phyloP scores from a whole-genome alignment of 768 basidiomycete species.

The Podaxis rugospora region DNA sequence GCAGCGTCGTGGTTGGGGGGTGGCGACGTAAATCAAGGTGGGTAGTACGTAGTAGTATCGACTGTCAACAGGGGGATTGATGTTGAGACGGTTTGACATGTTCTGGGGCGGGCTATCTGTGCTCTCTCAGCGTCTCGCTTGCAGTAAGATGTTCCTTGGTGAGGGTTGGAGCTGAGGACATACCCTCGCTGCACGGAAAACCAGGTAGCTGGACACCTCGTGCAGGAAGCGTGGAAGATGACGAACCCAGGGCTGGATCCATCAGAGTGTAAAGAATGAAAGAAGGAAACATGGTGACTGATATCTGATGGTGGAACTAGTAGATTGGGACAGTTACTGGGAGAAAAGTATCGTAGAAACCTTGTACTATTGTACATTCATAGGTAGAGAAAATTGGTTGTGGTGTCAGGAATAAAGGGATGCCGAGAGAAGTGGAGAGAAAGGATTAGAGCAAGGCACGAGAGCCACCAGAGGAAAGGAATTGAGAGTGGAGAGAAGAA shows the following conservation, averaged over 20 bases:
- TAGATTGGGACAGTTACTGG: neutral
- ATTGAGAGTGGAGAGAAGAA: neutral
- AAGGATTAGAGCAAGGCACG: neutral
- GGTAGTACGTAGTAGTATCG: neutral
- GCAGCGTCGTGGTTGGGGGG: neutral
- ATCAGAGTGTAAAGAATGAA: neutral
- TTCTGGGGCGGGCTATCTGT: neutral
- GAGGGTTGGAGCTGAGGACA: neutral
- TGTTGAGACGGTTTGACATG: neutral
- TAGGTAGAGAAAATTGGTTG: neutral
- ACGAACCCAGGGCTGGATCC: neutral
- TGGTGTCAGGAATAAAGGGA: neutral
- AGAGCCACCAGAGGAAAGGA: neutral
- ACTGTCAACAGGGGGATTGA: neutral
- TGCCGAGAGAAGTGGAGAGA: neutral
- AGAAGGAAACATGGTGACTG: neutral
- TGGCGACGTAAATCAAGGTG: neutral
- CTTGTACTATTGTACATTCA: neutral
- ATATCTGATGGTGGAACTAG: neutral
- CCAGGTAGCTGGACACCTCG: neutral
- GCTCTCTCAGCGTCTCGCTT: neutral
- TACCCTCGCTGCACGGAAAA: neutral
- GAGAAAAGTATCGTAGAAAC: neutral
- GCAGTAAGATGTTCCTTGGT: neutral
- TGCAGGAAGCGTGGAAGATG: neutral